Base-by-base conservation (phyloP, 257 asterid genomes). In the Catharanthus roseus region DNA sequence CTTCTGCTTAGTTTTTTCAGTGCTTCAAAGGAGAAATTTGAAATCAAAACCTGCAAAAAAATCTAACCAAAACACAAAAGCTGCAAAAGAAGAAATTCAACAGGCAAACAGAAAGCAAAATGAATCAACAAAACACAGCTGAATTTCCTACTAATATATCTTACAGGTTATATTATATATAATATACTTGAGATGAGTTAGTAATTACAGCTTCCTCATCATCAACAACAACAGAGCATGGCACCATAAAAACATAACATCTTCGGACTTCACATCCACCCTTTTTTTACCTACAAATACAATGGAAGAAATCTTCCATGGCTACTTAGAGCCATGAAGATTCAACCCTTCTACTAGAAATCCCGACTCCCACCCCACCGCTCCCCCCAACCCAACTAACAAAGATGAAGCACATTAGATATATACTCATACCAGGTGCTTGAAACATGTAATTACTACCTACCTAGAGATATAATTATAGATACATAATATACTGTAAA, bases 241-340 rank as follows among this genome's bases (percentile, higher is more conserved):
- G 36, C 50, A 68, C 63, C 64, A 51, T n/a, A 10, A 13, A 38
- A 8, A n/a, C 26, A 69, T 34, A 16, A 10, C 23, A 34, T 18
- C 51, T 45, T 6, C 13, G 51, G 19, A n/a, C 42, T 50, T 36
- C 21, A 6, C 55, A 41, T 42, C 24, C 3, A 16, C 53, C 38
- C 8, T 60, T 13, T 28, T 42, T 8, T 3, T 58, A 49, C 75
- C 74, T 62, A 38, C 26, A 71, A 57, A 38, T 39, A 34, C 56
- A n/a, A n/a, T n/a, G n/a, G n/a, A n/a, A n/a, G n/a, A 56, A 71
- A 42, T 31, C 68, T 71, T 67, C 75, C 49, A 51, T n/a, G 47
- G 63, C 72, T 53, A 51, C 34, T 33, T 49, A 31, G 29, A 24
- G 13, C 45, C 44, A 13, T 34, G 9, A 34, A 11, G 47, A 38